phyloP scores from a whole-genome alignment of 768 basidiomycete species.

The Chalciporus chontae region DNA sequence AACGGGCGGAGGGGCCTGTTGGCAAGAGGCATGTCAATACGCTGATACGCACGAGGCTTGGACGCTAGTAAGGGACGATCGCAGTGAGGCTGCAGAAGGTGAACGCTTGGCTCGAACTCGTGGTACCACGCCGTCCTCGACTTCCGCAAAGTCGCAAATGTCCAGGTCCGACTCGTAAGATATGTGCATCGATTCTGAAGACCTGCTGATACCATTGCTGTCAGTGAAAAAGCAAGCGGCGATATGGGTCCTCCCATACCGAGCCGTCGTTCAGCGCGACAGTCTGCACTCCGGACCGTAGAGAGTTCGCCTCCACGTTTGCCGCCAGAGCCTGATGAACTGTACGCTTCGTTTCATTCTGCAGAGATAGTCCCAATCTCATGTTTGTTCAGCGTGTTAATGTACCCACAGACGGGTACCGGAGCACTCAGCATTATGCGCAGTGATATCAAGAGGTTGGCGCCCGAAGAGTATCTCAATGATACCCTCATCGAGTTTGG shows the following conservation, averaged over 20 bases:
- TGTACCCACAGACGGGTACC: constrained; percentile 66
- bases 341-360: constrained; percentile 39
- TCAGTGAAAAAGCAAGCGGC: constrained; percentile 11
- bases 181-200: background rate
- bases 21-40: background rate
- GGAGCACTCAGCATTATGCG: constrained; percentile 81
- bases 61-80: constrained; percentile 2
- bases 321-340: constrained; percentile 53
- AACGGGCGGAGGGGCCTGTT: constrained; percentile 9
- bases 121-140: constrained; percentile 16
- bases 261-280: constrained; percentile 37
- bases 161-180: constrained; percentile 17
- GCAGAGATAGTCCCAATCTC: constrained; percentile 2
- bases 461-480: constrained; percentile 85
- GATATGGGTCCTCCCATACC: constrained; percentile 5
- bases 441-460: constrained; percentile 70
- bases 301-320: constrained; percentile 29
- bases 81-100: background rate
- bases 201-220: background rate
- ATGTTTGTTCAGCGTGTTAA: constrained; percentile 52
- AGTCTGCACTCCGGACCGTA: constrained; percentile 22
- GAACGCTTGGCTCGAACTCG: background rate
- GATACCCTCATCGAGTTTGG: constrained; percentile 97
- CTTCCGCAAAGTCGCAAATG: constrained; percentile 13
- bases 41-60: constrained; percentile 18